phyloP scores from a whole-genome alignment of 2,329 filamentous ascomycete species.

The Trichoderma breve region DNA sequence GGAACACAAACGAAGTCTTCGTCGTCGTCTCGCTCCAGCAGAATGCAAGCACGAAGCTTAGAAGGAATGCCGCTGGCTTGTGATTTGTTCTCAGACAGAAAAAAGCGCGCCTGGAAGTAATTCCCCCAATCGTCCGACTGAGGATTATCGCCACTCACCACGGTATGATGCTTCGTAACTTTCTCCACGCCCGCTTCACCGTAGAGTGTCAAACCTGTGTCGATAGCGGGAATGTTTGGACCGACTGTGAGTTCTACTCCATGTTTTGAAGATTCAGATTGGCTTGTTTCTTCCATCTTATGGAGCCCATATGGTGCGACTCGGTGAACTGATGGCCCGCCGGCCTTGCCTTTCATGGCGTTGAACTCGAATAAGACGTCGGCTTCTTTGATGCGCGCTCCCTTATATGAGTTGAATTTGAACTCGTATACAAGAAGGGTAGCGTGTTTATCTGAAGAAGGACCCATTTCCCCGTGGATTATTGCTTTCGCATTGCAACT shows the following conservation, averaged over 20 bases:
- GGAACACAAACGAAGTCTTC: background rate
- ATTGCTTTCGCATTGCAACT: background rate
- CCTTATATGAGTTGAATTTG: background rate
- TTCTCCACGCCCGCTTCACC: background rate
- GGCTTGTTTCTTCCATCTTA: background rate
- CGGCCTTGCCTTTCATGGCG: background rate
- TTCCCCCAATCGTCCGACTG: background rate
- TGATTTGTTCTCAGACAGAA: background rate
- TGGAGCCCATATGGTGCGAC: background rate
- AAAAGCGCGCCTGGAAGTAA: background rate
- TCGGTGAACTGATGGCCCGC: background rate
- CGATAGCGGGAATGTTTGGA: background rate
- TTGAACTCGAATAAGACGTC: background rate
- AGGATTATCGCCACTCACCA: background rate
- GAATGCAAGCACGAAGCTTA: background rate
- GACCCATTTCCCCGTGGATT: background rate
- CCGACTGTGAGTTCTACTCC: background rate
- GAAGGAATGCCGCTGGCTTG: background rate
- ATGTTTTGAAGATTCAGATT: background rate
- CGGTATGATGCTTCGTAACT: background rate
- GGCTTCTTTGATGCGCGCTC: background rate
- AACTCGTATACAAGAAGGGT: background rate
- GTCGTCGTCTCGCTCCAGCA: background rate
- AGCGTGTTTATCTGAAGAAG: background rate
- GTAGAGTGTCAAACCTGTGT: background rate